Percentiles rank a stretch among this genome's conserved stretches.
These are phyloP conservation scores for Calocera cornea DNA, from an alignment of 768 basidiomycete genomes.

Conservation along the genomic window DNA sequence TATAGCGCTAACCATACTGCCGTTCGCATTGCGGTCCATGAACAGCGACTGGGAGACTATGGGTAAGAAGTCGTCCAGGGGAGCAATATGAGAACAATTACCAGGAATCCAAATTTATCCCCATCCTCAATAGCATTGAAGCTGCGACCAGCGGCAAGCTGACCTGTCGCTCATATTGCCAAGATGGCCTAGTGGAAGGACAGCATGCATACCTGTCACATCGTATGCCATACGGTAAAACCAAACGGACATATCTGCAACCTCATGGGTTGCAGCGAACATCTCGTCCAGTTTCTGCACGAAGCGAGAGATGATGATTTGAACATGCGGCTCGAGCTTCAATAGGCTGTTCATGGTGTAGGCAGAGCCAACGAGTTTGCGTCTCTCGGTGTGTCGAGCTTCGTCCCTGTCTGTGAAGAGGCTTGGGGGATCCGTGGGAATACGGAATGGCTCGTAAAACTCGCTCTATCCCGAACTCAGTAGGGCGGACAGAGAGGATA, in stretches of 20 bases:
- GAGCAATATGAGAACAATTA: neutral
- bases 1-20: neutral
- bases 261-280: neutral
- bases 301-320: conserved; percentile 1
- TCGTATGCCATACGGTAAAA: neutral
- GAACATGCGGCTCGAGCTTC: neutral
- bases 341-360: neutral
- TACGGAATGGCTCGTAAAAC: neutral
- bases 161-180: neutral
- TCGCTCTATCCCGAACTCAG: neutral
- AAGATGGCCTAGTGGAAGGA: neutral
- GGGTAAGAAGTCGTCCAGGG: neutral
- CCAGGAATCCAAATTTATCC: neutral
- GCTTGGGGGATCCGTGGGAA: neutral
- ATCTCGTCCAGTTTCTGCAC: neutral
- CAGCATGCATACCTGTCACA: neutral
- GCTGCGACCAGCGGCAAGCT: neutral
- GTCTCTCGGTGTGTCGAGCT: neutral
- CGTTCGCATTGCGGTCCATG: neutral
- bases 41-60: neutral
- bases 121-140: neutral
- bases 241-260: neutral
- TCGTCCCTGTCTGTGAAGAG: neutral
- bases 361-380: neutral
- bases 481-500: neutral